A percentile compares a stretch with the other conserved stretches of the same genome.
Conservation (phyloP, 257 asterid genomes). For the Thymus mandschuricus region DNA sequence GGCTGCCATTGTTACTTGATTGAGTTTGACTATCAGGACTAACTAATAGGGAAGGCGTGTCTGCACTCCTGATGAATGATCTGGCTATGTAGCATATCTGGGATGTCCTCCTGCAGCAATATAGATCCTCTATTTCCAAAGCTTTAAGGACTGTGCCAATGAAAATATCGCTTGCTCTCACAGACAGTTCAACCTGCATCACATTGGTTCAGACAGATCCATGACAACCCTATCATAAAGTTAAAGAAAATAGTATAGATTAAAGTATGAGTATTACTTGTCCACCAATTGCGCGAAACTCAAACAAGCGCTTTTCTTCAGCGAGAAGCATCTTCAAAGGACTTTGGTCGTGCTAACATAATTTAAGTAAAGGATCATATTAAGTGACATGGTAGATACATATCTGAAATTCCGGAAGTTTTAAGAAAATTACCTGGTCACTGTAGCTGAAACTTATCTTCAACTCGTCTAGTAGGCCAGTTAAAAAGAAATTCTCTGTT, state of each 20-base stretch:
- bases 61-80: slow-evolving; percentile 76
- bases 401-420: slow-evolving; percentile 12
- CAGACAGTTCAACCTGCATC: slow-evolving; percentile 83
- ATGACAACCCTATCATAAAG: slow-evolving; percentile 22
- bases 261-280: slow-evolving; percentile 54
- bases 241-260: slow-evolving; percentile 20
- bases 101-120: slow-evolving; percentile 51
- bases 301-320: slow-evolving; percentile 82
- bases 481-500: slow-evolving; percentile 66
- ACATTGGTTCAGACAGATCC: slow-evolving; percentile 28
- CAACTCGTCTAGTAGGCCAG: slow-evolving; percentile 87
- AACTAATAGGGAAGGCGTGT: slow-evolving; percentile 53
- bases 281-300: slow-evolving; percentile 96
- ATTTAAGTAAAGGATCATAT: slow-evolving; percentile 29
- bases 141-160: slow-evolving; percentile 90
- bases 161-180: slow-evolving; percentile 73
- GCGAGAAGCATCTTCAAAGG: slow-evolving; percentile 77
- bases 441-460: slow-evolving; percentile 80
- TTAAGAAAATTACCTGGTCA: slow-evolving; percentile 53
- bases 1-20: slow-evolving; percentile 44
- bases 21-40: slow-evolving; percentile 40
- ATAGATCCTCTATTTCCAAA: slow-evolving; percentile 87
- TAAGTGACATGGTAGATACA: slow-evolving; percentile 19
- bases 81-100: slow-evolving; percentile 69
- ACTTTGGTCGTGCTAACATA: slow-evolving; percentile 57